These are phyloP conservation scores for Westerdykella ornata DNA, from an alignment of 2,329 filamentous ascomycete genomes.

Conservation along the genomic window DNA sequence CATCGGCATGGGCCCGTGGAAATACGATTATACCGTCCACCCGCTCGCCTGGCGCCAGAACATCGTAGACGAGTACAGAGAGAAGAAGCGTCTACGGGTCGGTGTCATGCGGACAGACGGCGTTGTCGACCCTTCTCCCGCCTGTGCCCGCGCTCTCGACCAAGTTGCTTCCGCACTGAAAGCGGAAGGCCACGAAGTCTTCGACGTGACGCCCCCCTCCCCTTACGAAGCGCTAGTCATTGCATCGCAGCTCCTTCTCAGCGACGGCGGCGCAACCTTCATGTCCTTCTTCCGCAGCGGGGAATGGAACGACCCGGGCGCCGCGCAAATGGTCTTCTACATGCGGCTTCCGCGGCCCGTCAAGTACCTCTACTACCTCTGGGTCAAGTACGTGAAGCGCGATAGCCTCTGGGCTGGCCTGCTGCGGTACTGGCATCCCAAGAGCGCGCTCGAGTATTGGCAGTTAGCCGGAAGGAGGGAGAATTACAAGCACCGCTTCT, in stretches of 20 bases:
- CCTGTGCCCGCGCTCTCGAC: constrained; percentile 69
- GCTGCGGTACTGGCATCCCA: constrained; percentile 64
- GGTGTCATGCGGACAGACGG: constrained; percentile 73
- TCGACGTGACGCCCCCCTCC: constrained; percentile 56
- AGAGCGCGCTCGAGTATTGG: constrained; percentile 75
- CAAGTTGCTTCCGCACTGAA: constrained; percentile 63
- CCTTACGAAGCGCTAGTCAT: constrained; percentile 70
- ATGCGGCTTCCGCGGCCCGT: constrained; percentile 66
- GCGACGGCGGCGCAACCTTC: constrained; percentile 77
- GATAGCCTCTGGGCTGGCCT: constrained; percentile 75
- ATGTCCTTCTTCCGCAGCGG: constrained; percentile 67
- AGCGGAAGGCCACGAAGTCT: constrained; percentile 67
- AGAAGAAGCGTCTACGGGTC: constrained; percentile 60
- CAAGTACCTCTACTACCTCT: constrained; percentile 82
- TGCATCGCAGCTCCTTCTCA: constrained; percentile 72
- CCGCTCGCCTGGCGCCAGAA: constrained; percentile 71
- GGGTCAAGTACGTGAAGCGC: constrained; percentile 73
- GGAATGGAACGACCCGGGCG: constrained; percentile 74
- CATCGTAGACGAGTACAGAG: constrained; percentile 52
- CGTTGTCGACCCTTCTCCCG: constrained; percentile 80
- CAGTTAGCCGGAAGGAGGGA: constrained; percentile 71
- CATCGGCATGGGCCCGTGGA: constrained; percentile 79
- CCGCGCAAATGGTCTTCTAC: constrained; percentile 65
- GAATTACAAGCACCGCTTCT: constrained; percentile 69
- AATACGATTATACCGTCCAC: constrained; percentile 78